Evolutionary conservation across 1,139 yeast genomes (phyloP).

Genomic region (Protomyces pachydermus): DNA sequence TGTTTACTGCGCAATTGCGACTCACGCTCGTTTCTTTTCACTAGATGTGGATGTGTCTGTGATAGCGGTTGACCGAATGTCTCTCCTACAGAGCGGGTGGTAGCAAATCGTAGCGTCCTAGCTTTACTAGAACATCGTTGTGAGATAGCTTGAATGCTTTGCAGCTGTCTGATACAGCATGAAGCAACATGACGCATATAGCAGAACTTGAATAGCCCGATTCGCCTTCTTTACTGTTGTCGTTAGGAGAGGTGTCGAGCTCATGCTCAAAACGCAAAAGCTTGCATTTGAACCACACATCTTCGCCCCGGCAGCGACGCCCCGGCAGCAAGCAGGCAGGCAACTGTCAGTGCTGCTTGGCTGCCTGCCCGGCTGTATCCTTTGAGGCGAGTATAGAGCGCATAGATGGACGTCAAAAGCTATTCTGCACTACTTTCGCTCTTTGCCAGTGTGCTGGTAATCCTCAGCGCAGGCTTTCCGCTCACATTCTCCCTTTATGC

Average conservation of each 20-base stretch:
- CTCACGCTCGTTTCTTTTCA: conserved; percentile 58
- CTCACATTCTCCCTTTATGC: conserved; percentile 18
- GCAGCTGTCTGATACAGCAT: background rate
- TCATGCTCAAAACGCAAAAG: too few species aligned
- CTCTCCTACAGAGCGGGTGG: background rate
- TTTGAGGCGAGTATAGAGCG: too few species aligned
- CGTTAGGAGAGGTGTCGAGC: too few species aligned
- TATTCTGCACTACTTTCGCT: background rate
- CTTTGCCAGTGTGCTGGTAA: conserved; percentile 2
- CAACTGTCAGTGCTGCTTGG: too few species aligned
- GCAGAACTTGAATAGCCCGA: background rate
- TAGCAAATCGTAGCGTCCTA: background rate
- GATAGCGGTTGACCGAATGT: conserved; percentile 70
- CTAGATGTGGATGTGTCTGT: conserved; percentile 75
- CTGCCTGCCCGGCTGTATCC: too few species aligned
- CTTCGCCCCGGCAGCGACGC: too few species aligned
- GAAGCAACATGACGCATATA: background rate
- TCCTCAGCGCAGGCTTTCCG: conserved; percentile 18
- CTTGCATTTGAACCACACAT: too few species aligned
- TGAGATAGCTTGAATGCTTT: too few species aligned
- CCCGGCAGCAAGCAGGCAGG: too few species aligned
- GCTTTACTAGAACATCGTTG: too few species aligned
- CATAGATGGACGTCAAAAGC: background rate
- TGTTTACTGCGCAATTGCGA: background rate
- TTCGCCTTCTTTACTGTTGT: too few species aligned